Evolutionary conservation across 768 basidiomycete species (phyloP), one percentile per base, ranked within the genome.

Genomic region (Peribolospora kevripleyi): DNA sequence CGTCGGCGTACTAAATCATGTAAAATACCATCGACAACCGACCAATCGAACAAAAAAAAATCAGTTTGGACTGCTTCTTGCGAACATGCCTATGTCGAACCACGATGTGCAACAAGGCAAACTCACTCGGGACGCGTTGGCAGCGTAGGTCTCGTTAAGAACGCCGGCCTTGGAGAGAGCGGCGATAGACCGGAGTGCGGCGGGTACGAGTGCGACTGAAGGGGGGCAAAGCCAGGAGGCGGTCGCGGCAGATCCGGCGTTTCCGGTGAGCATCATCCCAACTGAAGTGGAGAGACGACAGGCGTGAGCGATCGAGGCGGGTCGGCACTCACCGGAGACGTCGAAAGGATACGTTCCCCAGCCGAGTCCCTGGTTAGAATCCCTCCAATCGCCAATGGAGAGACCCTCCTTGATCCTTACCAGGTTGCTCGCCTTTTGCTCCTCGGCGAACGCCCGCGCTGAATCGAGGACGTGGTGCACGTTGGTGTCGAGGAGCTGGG

Each of bases 371-470:
- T 69, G 58, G 51, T 68, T 68, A 43, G 69, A 70, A 57, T 73
- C 72, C 46, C 72, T 59, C 72, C 72, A 73, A 54, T 73, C 69
- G 0, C 72, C 72, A 8, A 73, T 71, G 7, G 69, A 66, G 56
- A 70, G 65, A 10, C 65, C 68, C 0, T 70, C 70, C 14, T 70
- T 66, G 46, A 72, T 69, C 7, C 65, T 64, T 13, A 72, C 63
- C 6, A 73, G 63, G 42, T 70, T 67, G 14, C 60, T 55, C 45
- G 59, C 55, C 2, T 58, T 64, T 7, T 67, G 61, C 36, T 65
- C 59, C 7, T 55, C 59, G 40, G 66, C 69, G 61, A 73, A 73
- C 2, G 71, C 68, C 37, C 60, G 51, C 3, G 71, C 66, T 10
- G 70, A 68, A n/a, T 61, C 63, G 42, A 71, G 55, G 55, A 71